Base-by-base conservation (phyloP, 2,329 filamentous ascomycete species). In the Beauveria asiatica region DNA sequence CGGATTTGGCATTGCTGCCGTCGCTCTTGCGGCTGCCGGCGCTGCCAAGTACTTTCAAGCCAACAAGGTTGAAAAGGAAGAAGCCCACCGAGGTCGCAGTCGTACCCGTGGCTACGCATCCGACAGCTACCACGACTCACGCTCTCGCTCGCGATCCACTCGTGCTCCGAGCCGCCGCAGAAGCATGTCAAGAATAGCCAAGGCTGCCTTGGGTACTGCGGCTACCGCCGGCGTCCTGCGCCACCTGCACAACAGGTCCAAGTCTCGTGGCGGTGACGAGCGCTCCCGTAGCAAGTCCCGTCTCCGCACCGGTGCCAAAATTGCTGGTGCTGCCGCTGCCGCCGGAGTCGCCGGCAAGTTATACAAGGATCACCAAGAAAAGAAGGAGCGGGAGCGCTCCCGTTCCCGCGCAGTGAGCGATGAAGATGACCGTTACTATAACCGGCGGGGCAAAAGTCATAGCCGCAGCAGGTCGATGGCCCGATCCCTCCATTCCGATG, bases 31-130 rank as follows among this genome's bases (percentile, higher is more conserved):
- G 8, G 82, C 85, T 21, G 83, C 84, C 3, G 84, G 84, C n/a
- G 84, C 84, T 5, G 79, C 83, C 63, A 86, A 86, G 68, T 86
- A 85, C 67, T 81, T 83, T 68, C 80, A 85, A 63, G 78, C 80
- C 65, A 82, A 78, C 70, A 85, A 83, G 67, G 70, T 80, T 49
- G 82, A 86, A 49, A 83, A 80, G 67, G 84, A 85, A 64, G 83
- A 86, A 65, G 70, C 77, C 16, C 73, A 64, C 33, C 80, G 84
- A 54, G 84, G 84, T 10, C 80, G 83, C 49, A 80, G 79, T 65
- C 77, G 80, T 37, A 77, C 73, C 46, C 76, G 81, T 44, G 70
- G 72, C 42, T 72, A 73, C 44, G 65, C 76, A 61, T 78, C 76
- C 1, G 67, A 69, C 46, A 75, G 74, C 51, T 73, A 77, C 57